Evolutionary conservation across 208 protist genomes (phyloP), one percentile per base, ranked within the genome.

Genomic region (Leishmania guyanensis): DNA sequence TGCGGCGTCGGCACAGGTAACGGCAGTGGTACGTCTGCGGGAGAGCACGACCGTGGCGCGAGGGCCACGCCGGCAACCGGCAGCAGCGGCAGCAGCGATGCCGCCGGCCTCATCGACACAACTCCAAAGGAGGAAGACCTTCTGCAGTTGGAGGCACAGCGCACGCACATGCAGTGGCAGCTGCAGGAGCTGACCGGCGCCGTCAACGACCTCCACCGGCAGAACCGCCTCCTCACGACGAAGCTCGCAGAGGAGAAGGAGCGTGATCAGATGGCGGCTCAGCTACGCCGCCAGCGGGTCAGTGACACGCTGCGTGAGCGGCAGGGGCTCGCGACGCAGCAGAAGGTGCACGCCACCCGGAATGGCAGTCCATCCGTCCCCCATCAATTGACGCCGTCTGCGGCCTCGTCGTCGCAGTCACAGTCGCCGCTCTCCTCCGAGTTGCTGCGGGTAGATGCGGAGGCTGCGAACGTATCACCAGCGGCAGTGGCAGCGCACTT

Each of bases 201-300:
- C 43, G 80, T 97, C 20, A 58, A n/a, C 8, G 86, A 89, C 12
- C 86, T 97, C 50, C 92, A 94, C 78, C 84, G 84, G 58, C 92
- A 95, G 71, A 97, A 97, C 80, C 90, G 93, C 9, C 88, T 95
- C 62, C 85, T 97, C 36, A 94, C 91, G 8, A 86, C 94, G 79
- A 95, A 96, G 78, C 88, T 96, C 46, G 87, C 87, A 2, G 94
- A 96, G 60, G 94, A 97, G 80, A 84, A 84, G 16, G 80, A 87
- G 74, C 86, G 89, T 1, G 93, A 96, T 56, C 86, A 92, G 81
- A 86, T 95, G 86, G 94, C 91, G 50, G 84, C 87, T 26, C 87
- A 91, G 43, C 79, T 95, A 75, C 91, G 92, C 8, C 91, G 92
- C 17, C 82, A 82, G 26, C 82, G 82, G 43, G 70, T 89, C 20